Percentiles rank a stretch among this genome's conserved stretches.
Conservation (phyloP, 257 asterid species). For the Solanum stenotomum region DNA sequence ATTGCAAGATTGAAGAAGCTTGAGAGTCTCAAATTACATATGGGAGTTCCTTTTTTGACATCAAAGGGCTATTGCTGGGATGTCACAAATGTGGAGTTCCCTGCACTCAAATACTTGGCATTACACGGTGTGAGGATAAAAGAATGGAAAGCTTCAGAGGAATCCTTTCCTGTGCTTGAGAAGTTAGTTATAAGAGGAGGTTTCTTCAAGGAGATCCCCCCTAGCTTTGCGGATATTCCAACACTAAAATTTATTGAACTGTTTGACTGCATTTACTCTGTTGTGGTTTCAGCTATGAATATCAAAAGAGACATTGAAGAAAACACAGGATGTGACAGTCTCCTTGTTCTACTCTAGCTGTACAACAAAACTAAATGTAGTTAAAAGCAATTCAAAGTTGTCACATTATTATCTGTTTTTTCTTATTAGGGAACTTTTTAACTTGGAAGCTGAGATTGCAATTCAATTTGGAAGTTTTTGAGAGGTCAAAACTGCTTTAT, state of each 20-base stretch:
- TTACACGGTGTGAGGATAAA: fast-evolving
- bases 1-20: not conserved
- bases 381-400: too few species aligned
- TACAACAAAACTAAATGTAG: too few species aligned
- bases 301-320: not conserved
- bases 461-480: too few species aligned
- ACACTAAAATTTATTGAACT: not conserved
- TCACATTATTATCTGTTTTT: not conserved
- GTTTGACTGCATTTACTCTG: fast-evolving
- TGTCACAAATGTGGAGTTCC: not conserved
- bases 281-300: not conserved
- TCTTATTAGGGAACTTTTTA: too few species aligned
- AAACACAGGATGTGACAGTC: not conserved
- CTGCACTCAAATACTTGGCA: not conserved
- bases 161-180: too few species aligned
- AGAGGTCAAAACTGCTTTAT: too few species aligned
- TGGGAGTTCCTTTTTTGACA: fast-evolving
- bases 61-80: not conserved
- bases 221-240: not conserved
- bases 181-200: too few species aligned
- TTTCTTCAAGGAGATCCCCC: not conserved
- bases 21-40: not conserved
- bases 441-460: too few species aligned
- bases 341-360: not conserved
- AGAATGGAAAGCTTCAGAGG: too few species aligned